Evolutionary conservation across 1,284 basidiomycete genomes (phyloP).

Genomic region (Rhodotorula sp.): DNA sequence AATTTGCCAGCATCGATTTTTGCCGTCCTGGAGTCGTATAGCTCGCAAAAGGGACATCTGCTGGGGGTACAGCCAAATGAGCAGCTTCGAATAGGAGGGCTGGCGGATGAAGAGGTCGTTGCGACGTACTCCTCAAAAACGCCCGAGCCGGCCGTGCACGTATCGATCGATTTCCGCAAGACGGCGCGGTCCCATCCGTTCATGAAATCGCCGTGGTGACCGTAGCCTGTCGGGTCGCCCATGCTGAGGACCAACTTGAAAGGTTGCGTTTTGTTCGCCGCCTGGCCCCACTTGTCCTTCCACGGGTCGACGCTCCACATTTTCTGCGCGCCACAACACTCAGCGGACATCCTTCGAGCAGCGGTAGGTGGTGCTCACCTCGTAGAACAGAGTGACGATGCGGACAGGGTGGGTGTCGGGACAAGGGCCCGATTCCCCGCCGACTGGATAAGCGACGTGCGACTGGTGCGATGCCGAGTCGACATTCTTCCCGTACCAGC

Average conservation of each 20-base stretch:
- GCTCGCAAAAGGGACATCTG: constrained; percentile 20
- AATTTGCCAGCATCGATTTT: neutral
- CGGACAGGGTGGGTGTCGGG: neutral
- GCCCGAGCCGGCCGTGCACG: constrained; percentile 21
- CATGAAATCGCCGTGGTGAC: constrained; percentile 7
- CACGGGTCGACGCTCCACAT: constrained; percentile 14
- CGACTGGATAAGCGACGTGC: constrained; percentile 33
- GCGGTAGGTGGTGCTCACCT: neutral
- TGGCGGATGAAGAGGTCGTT: neutral
- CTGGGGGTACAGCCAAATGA: too few species aligned
- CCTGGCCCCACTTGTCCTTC: constrained; percentile 18
- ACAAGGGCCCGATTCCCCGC: constrained; percentile 15
- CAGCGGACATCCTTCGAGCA: too few species aligned
- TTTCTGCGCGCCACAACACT: too few species aligned
- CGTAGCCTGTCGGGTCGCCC: constrained; percentile 18
- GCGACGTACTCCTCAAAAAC: constrained; percentile 22
- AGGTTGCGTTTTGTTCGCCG: constrained; percentile 21
- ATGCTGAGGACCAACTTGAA: constrained; percentile 26
- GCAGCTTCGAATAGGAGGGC: rapidly evolving
- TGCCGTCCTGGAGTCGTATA: constrained; percentile 4
- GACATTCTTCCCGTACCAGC: constrained; percentile 54
- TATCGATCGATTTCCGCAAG: constrained; percentile 19
- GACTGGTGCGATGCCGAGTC: constrained; percentile 51
- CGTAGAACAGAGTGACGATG: constrained; percentile 15
- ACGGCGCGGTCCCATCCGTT: constrained; percentile 27